Evolutionary conservation across 2,329 filamentous ascomycete species (phyloP), one percentile per base, ranked within the genome.

Genomic region (Venturia asperata): DNA sequence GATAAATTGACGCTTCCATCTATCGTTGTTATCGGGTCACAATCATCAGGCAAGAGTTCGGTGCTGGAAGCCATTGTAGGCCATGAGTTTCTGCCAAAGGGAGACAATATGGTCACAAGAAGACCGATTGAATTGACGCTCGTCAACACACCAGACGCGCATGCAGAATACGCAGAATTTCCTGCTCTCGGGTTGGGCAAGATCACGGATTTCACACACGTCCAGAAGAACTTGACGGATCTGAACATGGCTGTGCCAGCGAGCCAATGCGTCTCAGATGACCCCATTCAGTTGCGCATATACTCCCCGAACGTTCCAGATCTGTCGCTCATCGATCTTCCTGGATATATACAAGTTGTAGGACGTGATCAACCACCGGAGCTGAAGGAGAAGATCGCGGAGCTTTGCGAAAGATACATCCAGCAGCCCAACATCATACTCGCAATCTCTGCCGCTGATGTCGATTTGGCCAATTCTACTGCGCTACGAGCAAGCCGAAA

Each of bases 21-120:
- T 0, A 99, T 99, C 66, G 94, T 99, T n/a, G 94, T 99, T 45
- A 97, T 99, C 70, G 94, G 94, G 30, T 99, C 94, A 1, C 94
- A 99, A 74, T 99, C 94, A 0, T 97, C 94, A 0, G 94, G 94
- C 49, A 99, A 99, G 79, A 97, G 93, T 73, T 99, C 94, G 0
- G 94, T 99, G 1, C 77, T 99, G 61, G 94, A 99, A 76, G 91
- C 94, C 24, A 96, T 99, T 67, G 95, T 99, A 64, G 95, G 94
- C 5, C 94, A 99, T 73, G 94, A 99, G 71, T 99, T 99, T 70
- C 79, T 99, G 58, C 95, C 94, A 6, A 99, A 99, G 76, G 94
- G 94, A n/a, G 87, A 88, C 52, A 99, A 99, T 72, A 99, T 99
- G 94, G 94, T 99, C 62, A 99, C 94, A 10, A 85, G 95, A 49